Evolutionary conservation across 768 basidiomycete genomes (phyloP).

Genomic region (Baorangia bicolor): DNA sequence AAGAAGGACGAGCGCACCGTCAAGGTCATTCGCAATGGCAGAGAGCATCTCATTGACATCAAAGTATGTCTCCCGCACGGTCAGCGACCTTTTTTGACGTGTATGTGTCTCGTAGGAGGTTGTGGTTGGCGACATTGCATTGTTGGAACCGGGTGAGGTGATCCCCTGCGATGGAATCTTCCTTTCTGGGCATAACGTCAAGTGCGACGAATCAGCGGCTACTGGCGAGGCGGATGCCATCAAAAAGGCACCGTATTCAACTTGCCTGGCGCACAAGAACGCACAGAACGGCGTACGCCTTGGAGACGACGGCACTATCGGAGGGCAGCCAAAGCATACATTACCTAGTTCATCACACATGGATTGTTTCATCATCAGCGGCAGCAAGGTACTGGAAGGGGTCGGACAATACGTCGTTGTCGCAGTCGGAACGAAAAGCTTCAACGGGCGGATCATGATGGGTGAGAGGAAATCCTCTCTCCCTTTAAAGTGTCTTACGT

Average conservation of each 20-base stretch:
- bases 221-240: conserved; percentile 98
- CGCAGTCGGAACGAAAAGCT: conserved; percentile 88
- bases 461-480: conserved; percentile 47
- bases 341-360: conserved; percentile 47
- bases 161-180: conserved; percentile 96
- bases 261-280: conserved; percentile 57
- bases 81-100: conserved; percentile 6
- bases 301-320: conserved; percentile 24
- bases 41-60: conserved; percentile 74
- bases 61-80: conserved; percentile 49
- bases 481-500: not conserved
- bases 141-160: conserved; percentile 94
- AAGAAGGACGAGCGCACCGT: conserved; percentile 93
- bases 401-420: conserved; percentile 92
- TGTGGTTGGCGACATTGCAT: conserved; percentile 89
- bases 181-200: conserved; percentile 87
- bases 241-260: conserved; percentile 77
- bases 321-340: conserved; percentile 18
- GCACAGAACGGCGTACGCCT: conserved; percentile 24
- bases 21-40: conserved; percentile 75
- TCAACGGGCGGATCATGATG: conserved; percentile 98
- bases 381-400: conserved; percentile 92
- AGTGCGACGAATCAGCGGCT: conserved; percentile 94
- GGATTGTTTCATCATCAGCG: conserved; percentile 91
- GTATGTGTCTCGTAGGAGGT: conserved; percentile 58